Conservation (phyloP, 805 yeast species). For the Barnettozyma siamensis region DNA sequence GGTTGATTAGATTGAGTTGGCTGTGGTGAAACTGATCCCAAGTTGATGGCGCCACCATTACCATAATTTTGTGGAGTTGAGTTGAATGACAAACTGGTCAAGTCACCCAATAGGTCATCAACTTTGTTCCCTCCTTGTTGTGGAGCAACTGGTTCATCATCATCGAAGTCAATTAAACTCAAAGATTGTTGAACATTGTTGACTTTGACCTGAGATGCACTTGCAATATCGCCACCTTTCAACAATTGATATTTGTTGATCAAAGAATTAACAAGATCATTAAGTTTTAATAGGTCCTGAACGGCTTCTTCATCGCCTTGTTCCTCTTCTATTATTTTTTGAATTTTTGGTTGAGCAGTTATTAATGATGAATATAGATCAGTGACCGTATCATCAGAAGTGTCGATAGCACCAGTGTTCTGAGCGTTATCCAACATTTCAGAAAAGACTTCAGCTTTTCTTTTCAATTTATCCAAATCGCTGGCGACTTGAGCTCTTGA, state of each 20-base stretch:
- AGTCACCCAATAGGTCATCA: conserved; percentile 69
- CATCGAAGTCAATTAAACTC: conserved; percentile 73
- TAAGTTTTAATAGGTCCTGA: conserved; percentile 56
- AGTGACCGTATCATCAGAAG: conserved; percentile 57
- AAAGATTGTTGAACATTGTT: conserved; percentile 31
- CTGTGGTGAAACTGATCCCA: conserved; percentile 28
- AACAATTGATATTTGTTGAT: conserved; percentile 61
- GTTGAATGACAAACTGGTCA: conserved; percentile 50
- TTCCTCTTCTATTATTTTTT: conserved; percentile 79
- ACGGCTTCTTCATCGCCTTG: conserved; percentile 63
- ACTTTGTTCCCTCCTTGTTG: conserved; percentile 35
- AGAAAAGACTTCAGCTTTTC: conserved; percentile 80
- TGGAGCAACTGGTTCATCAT: conserved; percentile 24
- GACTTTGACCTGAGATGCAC: conserved; percentile 45
- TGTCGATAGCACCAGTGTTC: conserved; percentile 34
- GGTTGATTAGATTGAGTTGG: conserved; percentile 20
- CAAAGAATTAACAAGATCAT: conserved; percentile 69
- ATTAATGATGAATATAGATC: conserved; percentile 78
- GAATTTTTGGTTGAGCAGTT: conserved; percentile 80
- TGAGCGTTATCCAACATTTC: conserved; percentile 69
- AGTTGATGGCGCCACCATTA: conserved; percentile 46
- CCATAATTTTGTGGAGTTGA: conserved; percentile 31
- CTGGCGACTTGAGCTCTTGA: conserved; percentile 75
- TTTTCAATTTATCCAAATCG: conserved; percentile 75
- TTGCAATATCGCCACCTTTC: conserved; percentile 55